These are phyloP conservation scores for Mortierella polycephala DNA, from an alignment of 371 early-diverging fungal species.

Conservation along the genomic window DNA sequence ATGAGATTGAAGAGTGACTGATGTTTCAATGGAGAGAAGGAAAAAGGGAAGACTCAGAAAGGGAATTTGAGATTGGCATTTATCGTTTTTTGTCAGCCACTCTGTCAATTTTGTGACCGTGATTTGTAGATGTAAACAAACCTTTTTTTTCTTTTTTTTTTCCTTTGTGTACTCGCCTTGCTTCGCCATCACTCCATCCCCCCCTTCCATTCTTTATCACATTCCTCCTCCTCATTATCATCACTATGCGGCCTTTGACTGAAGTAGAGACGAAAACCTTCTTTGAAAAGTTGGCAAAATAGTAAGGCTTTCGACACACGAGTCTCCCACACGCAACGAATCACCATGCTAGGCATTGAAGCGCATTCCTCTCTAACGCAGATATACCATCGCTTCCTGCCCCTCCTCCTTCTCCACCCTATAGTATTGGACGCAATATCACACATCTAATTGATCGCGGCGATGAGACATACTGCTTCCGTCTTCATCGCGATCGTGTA, in stretches of 20 bases:
- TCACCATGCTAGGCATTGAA: too few species aligned
- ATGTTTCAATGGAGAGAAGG: background rate
- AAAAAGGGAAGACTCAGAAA: background rate
- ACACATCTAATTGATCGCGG: slow-evolving; percentile 93
- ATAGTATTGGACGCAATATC: slow-evolving; percentile 94
- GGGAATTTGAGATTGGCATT: background rate
- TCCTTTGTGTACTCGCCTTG: background rate
- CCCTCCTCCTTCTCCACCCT: background rate
- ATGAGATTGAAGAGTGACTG: background rate
- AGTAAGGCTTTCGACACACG: slow-evolving; percentile 80
- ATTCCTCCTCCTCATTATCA: background rate
- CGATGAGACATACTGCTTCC: slow-evolving; percentile 96
- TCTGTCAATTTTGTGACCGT: background rate
- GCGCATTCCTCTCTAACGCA: too few species aligned
- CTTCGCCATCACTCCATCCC: background rate
- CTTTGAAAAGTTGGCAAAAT: slow-evolving; percentile 96
- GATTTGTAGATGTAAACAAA: background rate
- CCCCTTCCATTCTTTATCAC: slow-evolving; percentile 1
- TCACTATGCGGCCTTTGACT: slow-evolving; percentile 91
- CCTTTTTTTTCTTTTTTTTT: background rate
- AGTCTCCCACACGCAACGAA: too few species aligned
- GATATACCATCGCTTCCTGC: background rate
- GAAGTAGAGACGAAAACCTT: slow-evolving; percentile 95
- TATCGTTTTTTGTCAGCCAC: too few species aligned
- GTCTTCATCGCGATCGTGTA: slow-evolving; percentile 92